phyloP scores from a whole-genome alignment of 2,329 filamentous ascomycete genomes.

The Helotiales sp. region DNA sequence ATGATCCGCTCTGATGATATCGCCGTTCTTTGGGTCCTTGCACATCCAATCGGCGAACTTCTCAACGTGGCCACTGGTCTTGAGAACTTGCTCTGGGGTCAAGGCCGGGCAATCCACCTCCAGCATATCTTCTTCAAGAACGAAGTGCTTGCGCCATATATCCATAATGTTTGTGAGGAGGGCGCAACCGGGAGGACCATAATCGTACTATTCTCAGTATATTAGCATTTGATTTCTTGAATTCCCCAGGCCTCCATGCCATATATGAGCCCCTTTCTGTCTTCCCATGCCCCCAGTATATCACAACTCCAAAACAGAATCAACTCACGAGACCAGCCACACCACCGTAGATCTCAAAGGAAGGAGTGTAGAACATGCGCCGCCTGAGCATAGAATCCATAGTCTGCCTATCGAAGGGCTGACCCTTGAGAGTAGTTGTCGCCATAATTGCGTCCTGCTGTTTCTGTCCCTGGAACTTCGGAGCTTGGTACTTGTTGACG shows the following conservation, averaged over 20 bases:
- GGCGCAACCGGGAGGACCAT: constrained; percentile 71
- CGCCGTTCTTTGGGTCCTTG: constrained; percentile 96
- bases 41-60: constrained; percentile 98
- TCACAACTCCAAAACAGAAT: not conserved
- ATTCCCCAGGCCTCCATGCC: not conserved
- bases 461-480: constrained; percentile 41
- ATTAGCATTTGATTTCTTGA: not conserved
- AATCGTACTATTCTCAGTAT: constrained; percentile 57
- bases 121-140: constrained; percentile 75
- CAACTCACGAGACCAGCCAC: constrained; percentile 68
- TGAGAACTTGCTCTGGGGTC: constrained; percentile 90
- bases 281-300: not conserved
- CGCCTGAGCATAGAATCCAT: constrained; percentile 87
- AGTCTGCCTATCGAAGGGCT: constrained; percentile 81
- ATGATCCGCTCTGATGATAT: constrained; percentile 95
- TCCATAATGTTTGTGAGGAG: constrained; percentile 74
- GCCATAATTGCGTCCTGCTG: constrained; percentile 53
- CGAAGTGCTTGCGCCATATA: constrained; percentile 76
- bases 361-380: constrained; percentile 91
- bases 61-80: constrained; percentile 95
- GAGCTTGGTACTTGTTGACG: constrained; percentile 44
- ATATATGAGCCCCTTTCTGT: not conserved
- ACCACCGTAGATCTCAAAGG: constrained; percentile 94
- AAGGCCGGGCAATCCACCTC: constrained; percentile 86
- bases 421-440: constrained; percentile 82